Base-by-base conservation (phyloP, 768 basidiomycete genomes). In the Pleurotus giganteus region DNA sequence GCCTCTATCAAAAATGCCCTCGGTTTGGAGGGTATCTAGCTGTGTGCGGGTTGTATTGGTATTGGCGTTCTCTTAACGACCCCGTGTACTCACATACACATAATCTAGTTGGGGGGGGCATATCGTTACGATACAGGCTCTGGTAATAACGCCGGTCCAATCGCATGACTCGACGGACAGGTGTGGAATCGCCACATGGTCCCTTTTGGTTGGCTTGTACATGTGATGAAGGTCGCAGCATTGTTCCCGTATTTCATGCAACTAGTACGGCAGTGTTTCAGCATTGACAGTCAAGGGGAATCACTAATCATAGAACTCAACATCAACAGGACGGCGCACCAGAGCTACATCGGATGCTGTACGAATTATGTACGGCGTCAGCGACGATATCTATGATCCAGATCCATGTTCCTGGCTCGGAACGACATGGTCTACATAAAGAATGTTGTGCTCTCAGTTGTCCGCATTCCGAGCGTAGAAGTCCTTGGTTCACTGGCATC, bases 1-100 rank as follows among this genome's bases (percentile, higher is more conserved):
- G 27, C 59, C 42, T 47, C 61, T 5, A 47, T 59, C 41, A 62
- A 58, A 39, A 62, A 66, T 55, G 59, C 60, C 34, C 64, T 67
- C 41, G 61, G 61, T 13, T 54, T 64, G 42, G 60, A 65, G 32
- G 57, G 55, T 23, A 57, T 61, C 43, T 60, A 51, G 57, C 44
- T 29, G 36, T 37, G 11, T 37, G 2, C 9, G 32, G 49, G 32
- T n/a, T n/a, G n/a, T n/a, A 45, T 12, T n/a, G 44, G 53, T 54
- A 27, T 21, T 31, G 5, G 17, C 7, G 28, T 26, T n/a, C 21
- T 44, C 53, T 31, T 26, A 36, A 28, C 28, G 39, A 28, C 39
- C 11, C 39, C 15, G 31, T 39, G 17, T 17, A n/a, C 32, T 21
- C 36, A 29, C 17, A 8, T 31, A 52, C 34, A 23, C 11, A 27